phyloP scores from a whole-genome alignment of 371 early-diverging fungal genomes.

The Actinomortierella ambigua region DNA sequence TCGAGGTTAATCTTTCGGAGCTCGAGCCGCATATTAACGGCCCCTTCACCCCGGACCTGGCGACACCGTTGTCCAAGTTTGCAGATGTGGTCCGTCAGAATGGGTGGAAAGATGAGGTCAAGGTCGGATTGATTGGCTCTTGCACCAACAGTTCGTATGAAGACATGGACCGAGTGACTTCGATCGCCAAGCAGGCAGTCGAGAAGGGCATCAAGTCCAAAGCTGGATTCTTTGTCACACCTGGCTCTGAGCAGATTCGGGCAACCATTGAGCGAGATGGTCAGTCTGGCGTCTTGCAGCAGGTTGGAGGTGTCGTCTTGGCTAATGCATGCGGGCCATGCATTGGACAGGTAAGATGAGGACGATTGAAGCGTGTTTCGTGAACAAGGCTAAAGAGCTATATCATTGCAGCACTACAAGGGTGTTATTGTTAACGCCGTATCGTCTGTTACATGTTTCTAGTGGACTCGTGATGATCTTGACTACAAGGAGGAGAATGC shows the following conservation, averaged over 20 bases:
- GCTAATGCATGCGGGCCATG: constrained; percentile 92
- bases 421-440: too few species aligned
- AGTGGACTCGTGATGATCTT: constrained; percentile 90
- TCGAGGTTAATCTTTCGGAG: constrained; percentile 87
- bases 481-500: constrained; percentile 79
- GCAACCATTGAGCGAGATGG: constrained; percentile 97
- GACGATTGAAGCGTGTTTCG: too few species aligned
- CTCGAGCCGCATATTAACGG: constrained; percentile 97
- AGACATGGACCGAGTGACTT: constrained; percentile 91
- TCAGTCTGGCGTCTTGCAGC: constrained; percentile 77
- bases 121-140: constrained; percentile 90
- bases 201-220: constrained; percentile 81
- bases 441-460: too few species aligned
- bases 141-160: constrained; percentile 97
- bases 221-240: constrained; percentile 89
- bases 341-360: constrained; percentile 73
- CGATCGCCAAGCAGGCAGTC: constrained; percentile 83
- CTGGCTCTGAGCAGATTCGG: constrained; percentile 96
- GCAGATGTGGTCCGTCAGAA: constrained; percentile 75
- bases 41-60: constrained; percentile 95
- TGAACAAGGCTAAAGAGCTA: too few species aligned
- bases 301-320: constrained; percentile 86
- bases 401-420: too few species aligned
- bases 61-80: constrained; percentile 89
- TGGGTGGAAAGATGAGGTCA: constrained; percentile 87